Evolutionary conservation across 345 rosid genomes (phyloP).

Genomic region (Salix udensis): DNA sequence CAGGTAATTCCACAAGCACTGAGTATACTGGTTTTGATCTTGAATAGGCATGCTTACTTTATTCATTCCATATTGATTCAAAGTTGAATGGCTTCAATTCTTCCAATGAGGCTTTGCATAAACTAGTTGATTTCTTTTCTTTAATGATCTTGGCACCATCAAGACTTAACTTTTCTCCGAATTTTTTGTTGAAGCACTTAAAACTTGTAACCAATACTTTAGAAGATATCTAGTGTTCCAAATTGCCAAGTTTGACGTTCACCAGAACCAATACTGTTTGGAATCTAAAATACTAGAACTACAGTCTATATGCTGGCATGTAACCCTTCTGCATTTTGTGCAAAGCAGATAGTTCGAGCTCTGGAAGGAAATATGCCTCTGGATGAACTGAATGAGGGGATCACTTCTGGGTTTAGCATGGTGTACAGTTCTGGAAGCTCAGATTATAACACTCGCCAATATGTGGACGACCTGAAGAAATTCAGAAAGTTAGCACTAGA

Average conservation of each 20-base stretch:
- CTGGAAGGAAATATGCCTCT: conserved; percentile 26
- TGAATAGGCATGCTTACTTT: not conserved
- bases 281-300: not conserved
- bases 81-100: not conserved
- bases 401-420: conserved; percentile 12
- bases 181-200: not conserved
- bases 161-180: not conserved
- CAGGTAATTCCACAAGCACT: conserved; percentile 14
- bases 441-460: conserved; percentile 10
- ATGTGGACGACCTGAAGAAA: conserved; percentile 22
- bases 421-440: conserved; percentile 11
- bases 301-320: not conserved
- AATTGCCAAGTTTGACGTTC: not conserved
- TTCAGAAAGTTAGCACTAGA: conserved; percentile 22
- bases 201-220: not conserved
- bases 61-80: not conserved
- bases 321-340: conserved; percentile 8
- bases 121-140: not conserved
- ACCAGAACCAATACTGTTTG: not conserved
- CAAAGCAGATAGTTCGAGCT: conserved; percentile 27
- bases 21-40: not conserved
- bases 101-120: not conserved
- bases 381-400: conserved; percentile 16
- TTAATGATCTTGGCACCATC: not conserved
- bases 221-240: not conserved